Evolutionary conservation across 73 alveolate genomes (phyloP).

Genomic region (Blepharisma japonicum): DNA sequence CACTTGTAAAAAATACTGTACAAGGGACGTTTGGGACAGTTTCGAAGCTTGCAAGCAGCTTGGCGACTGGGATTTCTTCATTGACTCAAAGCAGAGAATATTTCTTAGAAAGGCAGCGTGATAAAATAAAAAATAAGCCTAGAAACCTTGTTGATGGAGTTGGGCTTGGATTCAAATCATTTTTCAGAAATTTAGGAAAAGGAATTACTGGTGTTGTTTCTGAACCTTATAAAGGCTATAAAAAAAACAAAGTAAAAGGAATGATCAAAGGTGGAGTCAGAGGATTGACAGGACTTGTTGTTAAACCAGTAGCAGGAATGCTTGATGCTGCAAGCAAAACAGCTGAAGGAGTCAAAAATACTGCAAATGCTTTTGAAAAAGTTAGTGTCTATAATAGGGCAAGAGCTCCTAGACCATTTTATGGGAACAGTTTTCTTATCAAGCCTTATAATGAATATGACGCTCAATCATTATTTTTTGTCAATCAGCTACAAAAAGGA

Average conservation of each 20-base stretch:
- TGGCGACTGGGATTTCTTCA: conserved; percentile 79
- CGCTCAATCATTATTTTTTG: conserved; percentile 28
- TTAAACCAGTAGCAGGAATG: conserved; percentile 82
- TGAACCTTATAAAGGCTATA: conserved; percentile 75
- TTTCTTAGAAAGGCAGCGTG: conserved; percentile 62
- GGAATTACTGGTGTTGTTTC: conserved; percentile 73
- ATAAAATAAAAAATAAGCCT: conserved; percentile 85
- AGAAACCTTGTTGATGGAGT: conserved; percentile 95
- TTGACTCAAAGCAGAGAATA: conserved; percentile 85
- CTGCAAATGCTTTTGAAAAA: conserved; percentile 77
- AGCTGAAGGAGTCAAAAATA: conserved; percentile 97
- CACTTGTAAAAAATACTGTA: conserved; percentile 85
- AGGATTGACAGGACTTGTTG: conserved; percentile 78
- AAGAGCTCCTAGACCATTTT: conserved; percentile 93
- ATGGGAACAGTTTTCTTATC: conserved; percentile 64
- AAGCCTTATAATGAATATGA: conserved; percentile 56
- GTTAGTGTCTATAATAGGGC: conserved; percentile 74
- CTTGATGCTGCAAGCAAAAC: conserved; percentile 94
- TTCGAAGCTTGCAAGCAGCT: conserved; percentile 80
- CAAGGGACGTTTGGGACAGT: conserved; percentile 93
- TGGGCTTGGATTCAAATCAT: conserved; percentile 81
- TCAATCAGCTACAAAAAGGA: conserved; percentile 22
- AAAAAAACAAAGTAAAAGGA: conserved; percentile 66
- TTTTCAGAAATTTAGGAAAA: conserved; percentile 61
- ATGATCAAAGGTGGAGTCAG: conserved; percentile 68